These are phyloP conservation scores for Aurinia saxatilis DNA, from an alignment of 345 rosid species.

Conservation along the genomic window DNA sequence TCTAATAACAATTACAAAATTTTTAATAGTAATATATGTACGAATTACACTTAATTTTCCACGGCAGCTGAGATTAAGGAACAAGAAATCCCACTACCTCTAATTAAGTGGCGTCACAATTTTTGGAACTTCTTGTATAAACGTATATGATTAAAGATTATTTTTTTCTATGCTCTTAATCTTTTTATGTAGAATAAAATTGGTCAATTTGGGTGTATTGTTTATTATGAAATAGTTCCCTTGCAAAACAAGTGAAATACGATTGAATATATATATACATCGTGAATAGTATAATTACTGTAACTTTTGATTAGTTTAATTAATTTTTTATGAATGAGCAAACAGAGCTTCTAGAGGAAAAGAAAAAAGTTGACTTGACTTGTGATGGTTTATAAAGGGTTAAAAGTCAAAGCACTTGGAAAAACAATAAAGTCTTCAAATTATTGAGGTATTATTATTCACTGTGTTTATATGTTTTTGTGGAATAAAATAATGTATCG, in stretches of 20 bases:
- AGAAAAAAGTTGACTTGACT: conserved; percentile 32
- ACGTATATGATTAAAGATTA: conserved; percentile 4
- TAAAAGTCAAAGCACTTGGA: conserved; percentile 36
- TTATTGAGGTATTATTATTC: conserved; percentile 20
- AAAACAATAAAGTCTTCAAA: conserved; percentile 22
- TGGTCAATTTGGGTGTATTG: conserved; percentile 19
- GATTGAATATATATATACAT: conserved; percentile 5
- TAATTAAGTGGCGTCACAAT: conserved; percentile 30
- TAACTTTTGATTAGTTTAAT: not conserved
- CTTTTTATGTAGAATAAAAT: not conserved
- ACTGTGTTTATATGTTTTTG: conserved; percentile 23
- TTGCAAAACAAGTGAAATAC: conserved; percentile 17
- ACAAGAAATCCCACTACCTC: conserved; percentile 21
- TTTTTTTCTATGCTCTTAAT: conserved; percentile 4
- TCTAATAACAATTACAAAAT: not conserved
- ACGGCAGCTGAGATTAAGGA: conserved; percentile 34
- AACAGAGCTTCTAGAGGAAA: conserved; percentile 29
- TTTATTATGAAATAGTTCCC: conserved; percentile 1
- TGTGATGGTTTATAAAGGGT: conserved; percentile 1
- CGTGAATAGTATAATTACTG: not conserved
- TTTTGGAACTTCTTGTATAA: conserved; percentile 24
- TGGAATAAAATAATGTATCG: conserved; percentile 18
- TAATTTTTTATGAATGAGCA: not conserved
- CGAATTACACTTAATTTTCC: conserved; percentile 18
- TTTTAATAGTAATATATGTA: not conserved